These are phyloP conservation scores for Apiospora saccharicola DNA, from an alignment of 2,329 filamentous ascomycete species.

Conservation along the genomic window DNA sequence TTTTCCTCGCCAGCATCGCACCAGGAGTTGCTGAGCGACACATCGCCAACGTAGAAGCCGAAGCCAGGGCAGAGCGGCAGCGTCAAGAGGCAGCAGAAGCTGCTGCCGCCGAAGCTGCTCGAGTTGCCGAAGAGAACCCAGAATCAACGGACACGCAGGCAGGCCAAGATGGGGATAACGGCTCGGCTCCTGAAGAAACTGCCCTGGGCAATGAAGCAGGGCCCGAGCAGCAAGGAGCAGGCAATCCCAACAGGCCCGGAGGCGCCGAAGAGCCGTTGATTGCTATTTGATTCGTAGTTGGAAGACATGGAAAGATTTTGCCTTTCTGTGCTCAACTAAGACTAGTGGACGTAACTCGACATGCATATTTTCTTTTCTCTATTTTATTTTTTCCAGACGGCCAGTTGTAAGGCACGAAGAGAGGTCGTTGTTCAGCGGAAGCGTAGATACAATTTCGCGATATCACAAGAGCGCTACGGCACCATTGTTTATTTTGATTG, in stretches of 20 bases:
- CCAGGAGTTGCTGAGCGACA: slow-evolving; percentile 72
- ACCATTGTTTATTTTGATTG: slow-evolving; percentile 4
- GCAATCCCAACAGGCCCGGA: background rate
- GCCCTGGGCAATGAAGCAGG: background rate
- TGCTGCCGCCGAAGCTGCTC: background rate
- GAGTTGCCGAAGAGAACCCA: background rate
- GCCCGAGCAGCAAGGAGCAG: background rate
- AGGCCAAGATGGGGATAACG: background rate
- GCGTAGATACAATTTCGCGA: slow-evolving; percentile 6
- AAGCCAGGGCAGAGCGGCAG: slow-evolving; percentile 34
- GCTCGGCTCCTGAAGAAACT: background rate
- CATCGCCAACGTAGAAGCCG: slow-evolving; percentile 64
- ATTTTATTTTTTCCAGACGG: background rate
- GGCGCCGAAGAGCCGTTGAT: slow-evolving; percentile 9
- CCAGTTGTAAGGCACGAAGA: background rate
- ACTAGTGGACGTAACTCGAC: background rate
- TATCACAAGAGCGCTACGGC: background rate
- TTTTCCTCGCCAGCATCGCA: slow-evolving; percentile 72
- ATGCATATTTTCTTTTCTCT: background rate
- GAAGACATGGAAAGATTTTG: background rate
- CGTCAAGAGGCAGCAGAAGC: slow-evolving; percentile 13
- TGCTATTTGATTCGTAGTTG: slow-evolving; percentile 21
- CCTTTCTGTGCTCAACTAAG: background rate
- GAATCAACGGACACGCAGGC: background rate
- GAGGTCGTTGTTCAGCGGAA: background rate